Conservation (phyloP, 768 basidiomycete species). For the Mycena vitilis region DNA sequence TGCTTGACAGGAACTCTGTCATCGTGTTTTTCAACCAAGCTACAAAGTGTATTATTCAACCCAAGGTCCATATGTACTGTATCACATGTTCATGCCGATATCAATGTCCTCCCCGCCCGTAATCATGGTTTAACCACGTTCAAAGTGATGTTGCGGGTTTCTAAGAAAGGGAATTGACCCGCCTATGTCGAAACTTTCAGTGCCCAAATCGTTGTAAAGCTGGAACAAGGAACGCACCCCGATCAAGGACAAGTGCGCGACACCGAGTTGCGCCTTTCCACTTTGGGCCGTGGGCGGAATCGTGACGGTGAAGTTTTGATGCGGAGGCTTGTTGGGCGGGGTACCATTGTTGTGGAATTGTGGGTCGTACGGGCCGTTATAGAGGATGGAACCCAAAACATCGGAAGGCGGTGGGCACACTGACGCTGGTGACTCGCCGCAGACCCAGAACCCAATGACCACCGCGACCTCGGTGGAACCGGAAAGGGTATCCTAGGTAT, state of each 20-base stretch:
- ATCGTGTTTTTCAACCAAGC: too few relatives aligned
- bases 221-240: conserved; percentile 44
- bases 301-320: conserved; percentile 53
- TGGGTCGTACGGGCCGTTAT: conserved; percentile 50
- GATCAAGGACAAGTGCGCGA: conserved; percentile 46
- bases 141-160: conserved; percentile 20
- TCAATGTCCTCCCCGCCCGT: too few relatives aligned
- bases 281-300: conserved; percentile 40
- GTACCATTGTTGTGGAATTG: conserved; percentile 33
- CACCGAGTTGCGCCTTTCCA: conserved; percentile 45
- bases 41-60: too few relatives aligned
- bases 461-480: conserved; percentile 48
- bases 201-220: not conserved
- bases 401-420: conserved; percentile 38
- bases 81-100: too few relatives aligned
- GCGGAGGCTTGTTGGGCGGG: conserved; percentile 38
- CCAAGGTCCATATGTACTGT: too few relatives aligned
- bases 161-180: conserved; percentile 22
- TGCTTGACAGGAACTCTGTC: too few relatives aligned
- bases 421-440: conserved; percentile 23
- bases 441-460: conserved; percentile 45
- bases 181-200: conserved; percentile 6
- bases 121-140: conserved; percentile 12
- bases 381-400: conserved; percentile 49
- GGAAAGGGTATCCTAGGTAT: conserved; percentile 26